A percentile compares a stretch with the other conserved stretches of the same genome.
phyloP scores from a whole-genome alignment of 2,329 filamentous ascomycete genomes.

The Aspergillus bombycis region DNA sequence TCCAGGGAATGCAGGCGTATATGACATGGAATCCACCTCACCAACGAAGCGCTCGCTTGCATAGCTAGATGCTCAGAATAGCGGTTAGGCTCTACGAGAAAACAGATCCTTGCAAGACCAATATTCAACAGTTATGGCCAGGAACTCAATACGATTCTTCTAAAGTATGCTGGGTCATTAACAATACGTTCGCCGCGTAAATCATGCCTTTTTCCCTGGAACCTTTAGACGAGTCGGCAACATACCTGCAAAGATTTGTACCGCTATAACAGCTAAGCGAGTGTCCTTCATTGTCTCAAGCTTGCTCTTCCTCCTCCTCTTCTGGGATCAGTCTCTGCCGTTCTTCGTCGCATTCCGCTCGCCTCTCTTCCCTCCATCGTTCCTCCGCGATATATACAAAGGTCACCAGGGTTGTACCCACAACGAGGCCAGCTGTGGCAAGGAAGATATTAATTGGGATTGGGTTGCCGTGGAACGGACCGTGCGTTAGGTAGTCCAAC shows the following conservation, averaged over 20 bases:
- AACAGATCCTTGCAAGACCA: no score
- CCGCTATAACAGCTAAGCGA: no score
- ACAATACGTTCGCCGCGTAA: background rate
- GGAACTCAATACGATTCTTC: background rate
- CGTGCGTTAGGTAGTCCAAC: slow-evolving; percentile 76
- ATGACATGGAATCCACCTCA: no score
- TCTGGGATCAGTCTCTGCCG: slow-evolving; percentile 29
- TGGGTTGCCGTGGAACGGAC: slow-evolving; percentile 71
- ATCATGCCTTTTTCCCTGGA: no score
- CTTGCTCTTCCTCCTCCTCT: slow-evolving; percentile 22
- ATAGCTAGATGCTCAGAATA: no score
- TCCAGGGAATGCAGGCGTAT: no score
- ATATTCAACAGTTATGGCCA: background rate
- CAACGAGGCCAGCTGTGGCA: slow-evolving; percentile 61
- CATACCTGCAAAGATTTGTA: background rate
- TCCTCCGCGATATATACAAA: slow-evolving; percentile 57
- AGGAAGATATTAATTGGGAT: slow-evolving; percentile 76
- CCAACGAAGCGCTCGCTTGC: no score
- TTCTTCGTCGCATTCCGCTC: slow-evolving; percentile 26
- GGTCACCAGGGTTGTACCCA: slow-evolving; percentile 67
- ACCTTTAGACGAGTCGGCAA: background rate
- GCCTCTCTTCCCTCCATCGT: slow-evolving; percentile 17
- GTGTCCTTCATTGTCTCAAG: no score
- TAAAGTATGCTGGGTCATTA: background rate
- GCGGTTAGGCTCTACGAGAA: no score